Conservation (phyloP, 306 rosid species). For the Trifolium repens region DNA sequence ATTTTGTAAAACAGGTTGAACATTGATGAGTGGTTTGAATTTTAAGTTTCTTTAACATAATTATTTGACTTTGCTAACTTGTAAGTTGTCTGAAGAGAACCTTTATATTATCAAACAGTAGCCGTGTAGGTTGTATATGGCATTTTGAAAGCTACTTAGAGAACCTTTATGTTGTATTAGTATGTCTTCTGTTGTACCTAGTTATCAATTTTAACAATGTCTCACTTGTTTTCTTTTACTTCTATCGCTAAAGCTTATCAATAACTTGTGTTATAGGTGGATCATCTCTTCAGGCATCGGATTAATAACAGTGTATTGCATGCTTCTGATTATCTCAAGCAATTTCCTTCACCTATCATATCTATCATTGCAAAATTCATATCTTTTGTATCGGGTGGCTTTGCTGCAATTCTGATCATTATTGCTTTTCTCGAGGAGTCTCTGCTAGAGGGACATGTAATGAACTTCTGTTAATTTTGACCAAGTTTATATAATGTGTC, state of each 20-base stretch:
- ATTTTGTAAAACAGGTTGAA: constrained; percentile 12
- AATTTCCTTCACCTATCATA: constrained; percentile 91
- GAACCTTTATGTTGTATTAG: constrained; percentile 14
- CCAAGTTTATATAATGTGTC: constrained; percentile 33
- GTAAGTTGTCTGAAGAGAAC: constrained; percentile 7
- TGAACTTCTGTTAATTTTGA: constrained; percentile 34
- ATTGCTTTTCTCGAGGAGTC: constrained; percentile 92
- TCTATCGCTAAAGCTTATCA: constrained; percentile 25
- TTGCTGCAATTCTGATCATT: constrained; percentile 90
- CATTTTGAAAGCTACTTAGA: constrained; percentile 23
- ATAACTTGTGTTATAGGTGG: constrained; percentile 66
- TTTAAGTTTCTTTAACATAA: not conserved
- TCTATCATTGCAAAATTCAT: constrained; percentile 84
- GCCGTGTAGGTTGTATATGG: not conserved
- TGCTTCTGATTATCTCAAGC: constrained; percentile 86
- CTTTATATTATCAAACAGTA: constrained; percentile 17
- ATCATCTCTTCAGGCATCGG: constrained; percentile 93
- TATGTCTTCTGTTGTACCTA: constrained; percentile 8
- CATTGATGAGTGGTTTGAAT: constrained; percentile 7
- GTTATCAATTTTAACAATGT: constrained; percentile 10
- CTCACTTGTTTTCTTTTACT: constrained; percentile 12
- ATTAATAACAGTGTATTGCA: constrained; percentile 76
- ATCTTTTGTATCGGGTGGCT: constrained; percentile 90
- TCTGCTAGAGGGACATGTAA: constrained; percentile 96
- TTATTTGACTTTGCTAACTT: not conserved